A percentile compares a stretch with the other conserved stretches of the same genome.
These are phyloP conservation scores for Petrea volubilis DNA, from an alignment of 257 asterid genomes.

Conservation along the genomic window DNA sequence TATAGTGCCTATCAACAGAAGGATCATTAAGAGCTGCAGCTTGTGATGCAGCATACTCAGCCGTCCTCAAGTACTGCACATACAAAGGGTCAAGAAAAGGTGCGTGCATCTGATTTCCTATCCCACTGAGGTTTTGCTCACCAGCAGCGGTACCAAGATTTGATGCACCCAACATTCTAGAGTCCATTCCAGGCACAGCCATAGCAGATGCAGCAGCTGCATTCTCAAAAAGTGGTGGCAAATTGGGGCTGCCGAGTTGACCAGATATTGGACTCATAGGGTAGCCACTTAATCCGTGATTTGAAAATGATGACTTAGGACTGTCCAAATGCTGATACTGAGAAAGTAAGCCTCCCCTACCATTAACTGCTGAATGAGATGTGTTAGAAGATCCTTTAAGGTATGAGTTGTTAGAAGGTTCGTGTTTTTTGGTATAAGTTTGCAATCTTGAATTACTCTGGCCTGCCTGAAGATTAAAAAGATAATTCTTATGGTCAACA, in stretches of 20 bases:
- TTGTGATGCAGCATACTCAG: constrained; percentile 74
- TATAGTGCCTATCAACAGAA: constrained; percentile 60
- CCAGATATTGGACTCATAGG: constrained; percentile 71
- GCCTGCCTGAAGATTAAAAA: constrained; percentile 56
- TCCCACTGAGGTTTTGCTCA: constrained; percentile 49
- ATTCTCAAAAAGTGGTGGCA: constrained; percentile 90
- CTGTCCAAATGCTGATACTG: constrained; percentile 75
- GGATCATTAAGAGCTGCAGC: constrained; percentile 72
- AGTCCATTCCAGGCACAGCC: constrained; percentile 77
- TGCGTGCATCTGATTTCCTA: constrained; percentile 72
- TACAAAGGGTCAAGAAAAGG: constrained; percentile 72
- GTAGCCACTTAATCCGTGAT: constrained; percentile 61
- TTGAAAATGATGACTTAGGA: constrained; percentile 67
- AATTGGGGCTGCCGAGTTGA: constrained; percentile 62
- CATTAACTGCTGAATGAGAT: constrained; percentile 47
- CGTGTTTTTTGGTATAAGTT: constrained; percentile 43
- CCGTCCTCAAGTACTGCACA: constrained; percentile 74
- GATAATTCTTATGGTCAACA: constrained; percentile 52
- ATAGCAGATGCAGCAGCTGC: constrained; percentile 92
- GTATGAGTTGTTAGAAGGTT: constrained; percentile 49
- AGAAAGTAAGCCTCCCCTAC: constrained; percentile 51
- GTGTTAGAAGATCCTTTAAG: constrained; percentile 60
- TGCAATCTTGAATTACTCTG: constrained; percentile 61
- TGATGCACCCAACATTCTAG: constrained; percentile 71
- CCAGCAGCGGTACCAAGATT: constrained; percentile 51